Conservation (phyloP, 2,329 filamentous ascomycete species). For the Alternaria triticimaculans region DNA sequence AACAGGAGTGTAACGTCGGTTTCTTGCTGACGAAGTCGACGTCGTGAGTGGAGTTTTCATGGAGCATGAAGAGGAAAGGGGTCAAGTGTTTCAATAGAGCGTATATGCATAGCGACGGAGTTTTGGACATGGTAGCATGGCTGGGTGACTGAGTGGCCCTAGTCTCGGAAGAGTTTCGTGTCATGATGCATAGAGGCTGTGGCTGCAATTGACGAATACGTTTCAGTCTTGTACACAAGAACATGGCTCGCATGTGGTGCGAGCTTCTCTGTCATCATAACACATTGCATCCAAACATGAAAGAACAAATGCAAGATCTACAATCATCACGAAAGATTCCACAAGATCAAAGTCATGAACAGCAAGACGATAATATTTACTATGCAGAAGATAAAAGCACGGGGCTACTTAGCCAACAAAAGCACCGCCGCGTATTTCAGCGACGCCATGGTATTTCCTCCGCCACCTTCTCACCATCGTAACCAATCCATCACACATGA, state of each 20-base stretch:
- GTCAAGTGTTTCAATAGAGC: background rate
- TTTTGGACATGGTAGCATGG: background rate
- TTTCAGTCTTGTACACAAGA: background rate
- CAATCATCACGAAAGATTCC: too few relatives aligned
- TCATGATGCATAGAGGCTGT: background rate
- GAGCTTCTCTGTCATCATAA: background rate
- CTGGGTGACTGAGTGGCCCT: background rate
- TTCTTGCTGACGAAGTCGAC: constrained; percentile 59
- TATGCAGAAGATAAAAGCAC: background rate
- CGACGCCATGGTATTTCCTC: background rate
- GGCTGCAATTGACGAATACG: background rate
- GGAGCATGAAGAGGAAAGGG: background rate
- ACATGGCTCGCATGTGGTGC: background rate
- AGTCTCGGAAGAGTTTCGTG: background rate
- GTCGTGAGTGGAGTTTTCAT: constrained; percentile 1
- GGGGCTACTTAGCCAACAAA: accelerated
- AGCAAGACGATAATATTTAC: background rate
- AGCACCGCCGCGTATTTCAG: background rate
- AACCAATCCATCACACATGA: too few relatives aligned
- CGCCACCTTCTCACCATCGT: too few relatives aligned
- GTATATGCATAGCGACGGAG: constrained; percentile 7
- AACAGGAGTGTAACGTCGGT: constrained; percentile 53
- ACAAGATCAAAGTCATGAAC: too few relatives aligned
- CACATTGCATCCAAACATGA: background rate
- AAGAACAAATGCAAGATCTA: background rate